Evolutionary conservation across 2,329 filamentous ascomycete genomes (phyloP).

Genomic region (Penicillium sp.): DNA sequence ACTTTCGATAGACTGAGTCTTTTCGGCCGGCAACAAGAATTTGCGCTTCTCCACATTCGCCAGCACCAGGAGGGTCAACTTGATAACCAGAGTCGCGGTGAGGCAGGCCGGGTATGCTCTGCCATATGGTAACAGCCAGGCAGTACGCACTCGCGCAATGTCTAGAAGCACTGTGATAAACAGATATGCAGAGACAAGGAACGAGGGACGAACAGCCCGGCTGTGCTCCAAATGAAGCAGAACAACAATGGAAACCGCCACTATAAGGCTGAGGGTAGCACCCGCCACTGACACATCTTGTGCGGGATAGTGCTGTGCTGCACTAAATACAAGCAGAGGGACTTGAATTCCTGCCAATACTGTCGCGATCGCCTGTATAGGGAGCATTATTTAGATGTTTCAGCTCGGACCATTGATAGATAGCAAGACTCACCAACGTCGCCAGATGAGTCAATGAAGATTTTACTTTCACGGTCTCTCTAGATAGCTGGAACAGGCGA

Average conservation of each 20-base stretch:
- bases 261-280: conserved; percentile 16
- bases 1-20: conserved; percentile 43
- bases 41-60: conserved; percentile 40
- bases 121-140: conserved; percentile 32
- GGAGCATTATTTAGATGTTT: background rate
- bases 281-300: conserved; percentile 1
- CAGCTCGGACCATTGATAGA: background rate
- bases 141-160: conserved; percentile 41
- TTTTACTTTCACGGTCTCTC: conserved; percentile 12
- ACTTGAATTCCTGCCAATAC: background rate
- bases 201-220: conserved; percentile 29
- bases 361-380: background rate
- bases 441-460: conserved; percentile 7
- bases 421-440: conserved; percentile 7
- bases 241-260: conserved; percentile 18
- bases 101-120: conserved; percentile 33
- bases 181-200: conserved; percentile 40
- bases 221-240: conserved; percentile 25
- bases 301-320: background rate
- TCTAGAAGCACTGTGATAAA: conserved; percentile 44
- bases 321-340: background rate
- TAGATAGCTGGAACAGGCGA: conserved; percentile 14
- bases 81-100: conserved; percentile 35
- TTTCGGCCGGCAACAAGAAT: conserved; percentile 30
- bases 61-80: conserved; percentile 37